A percentile compares a stretch with the other conserved stretches of the same genome.
phyloP scores from a whole-genome alignment of 805 yeast genomes.

The Jamesozyma spencerorum region DNA sequence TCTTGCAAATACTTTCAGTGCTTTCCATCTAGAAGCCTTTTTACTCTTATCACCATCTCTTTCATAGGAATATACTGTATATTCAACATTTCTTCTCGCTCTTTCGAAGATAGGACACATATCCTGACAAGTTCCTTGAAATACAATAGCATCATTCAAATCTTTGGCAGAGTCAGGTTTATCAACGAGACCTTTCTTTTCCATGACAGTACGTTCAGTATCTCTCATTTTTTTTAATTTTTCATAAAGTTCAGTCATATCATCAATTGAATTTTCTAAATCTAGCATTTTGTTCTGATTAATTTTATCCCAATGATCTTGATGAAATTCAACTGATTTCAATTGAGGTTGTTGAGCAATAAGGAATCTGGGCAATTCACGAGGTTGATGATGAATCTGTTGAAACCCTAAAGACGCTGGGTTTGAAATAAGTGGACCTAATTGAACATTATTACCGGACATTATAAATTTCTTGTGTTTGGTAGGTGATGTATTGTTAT shows the following conservation, averaged over 20 bases:
- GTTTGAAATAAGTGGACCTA: slow-evolving; percentile 21
- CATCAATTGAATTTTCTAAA: slow-evolving; percentile 44
- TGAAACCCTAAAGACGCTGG: slow-evolving; percentile 21
- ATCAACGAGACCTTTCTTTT: slow-evolving; percentile 72
- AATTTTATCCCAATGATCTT: slow-evolving; percentile 61
- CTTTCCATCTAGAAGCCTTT: slow-evolving; percentile 47
- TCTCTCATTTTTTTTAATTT: slow-evolving; percentile 66
- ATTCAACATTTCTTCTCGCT: slow-evolving; percentile 76
- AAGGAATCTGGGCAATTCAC: slow-evolving; percentile 32
- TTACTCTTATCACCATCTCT: slow-evolving; percentile 47
- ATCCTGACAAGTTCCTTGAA: slow-evolving; percentile 79
- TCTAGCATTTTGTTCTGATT: slow-evolving; percentile 56
- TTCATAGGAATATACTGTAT: slow-evolving; percentile 74
- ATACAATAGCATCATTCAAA: slow-evolving; percentile 78
- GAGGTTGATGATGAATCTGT: slow-evolving; percentile 10
- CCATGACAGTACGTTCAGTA: slow-evolving; percentile 70
- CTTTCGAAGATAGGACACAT: slow-evolving; percentile 96
- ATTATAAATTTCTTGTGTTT: slow-evolving; percentile 2
- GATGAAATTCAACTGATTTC: slow-evolving; percentile 21
- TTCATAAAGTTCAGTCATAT: slow-evolving; percentile 66
- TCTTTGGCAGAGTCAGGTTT: slow-evolving; percentile 74
- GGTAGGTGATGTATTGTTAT: background rate
- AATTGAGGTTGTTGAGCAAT: slow-evolving; percentile 32
- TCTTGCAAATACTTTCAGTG: slow-evolving; percentile 86
- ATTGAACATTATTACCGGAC: background rate